Evolutionary conservation across 2,329 filamentous ascomycete genomes (phyloP), one percentile per base, ranked within the genome.

Genomic region (Fusarium napiforme): DNA sequence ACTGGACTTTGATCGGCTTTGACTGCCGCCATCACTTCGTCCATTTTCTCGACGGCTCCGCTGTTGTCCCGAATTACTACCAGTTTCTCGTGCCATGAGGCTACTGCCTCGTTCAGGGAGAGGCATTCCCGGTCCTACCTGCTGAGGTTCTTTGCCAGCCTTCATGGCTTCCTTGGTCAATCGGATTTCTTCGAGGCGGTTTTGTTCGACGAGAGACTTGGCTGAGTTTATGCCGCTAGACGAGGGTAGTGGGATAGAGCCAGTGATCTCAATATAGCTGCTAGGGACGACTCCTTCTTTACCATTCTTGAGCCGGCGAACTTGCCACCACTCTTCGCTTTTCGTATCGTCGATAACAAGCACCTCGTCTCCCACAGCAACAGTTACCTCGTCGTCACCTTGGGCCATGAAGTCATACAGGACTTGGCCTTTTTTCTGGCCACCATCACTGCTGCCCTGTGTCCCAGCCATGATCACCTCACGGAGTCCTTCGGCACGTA

Each of bases 301-400:
- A 76, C 94, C 94, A 80, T 95, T 98, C 84, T 95, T 97, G 72
- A 98, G 79, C 40, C 95, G 90, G 67, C 93, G 90, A 40, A 99
- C 94, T 86, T 96, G 95, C 96, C 96, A 98, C 96, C 96, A 99
- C 80, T 99, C 96, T 67, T 98, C 95, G 71, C 95, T 98, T 83
- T 95, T 96, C 39, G 87, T 90, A 79, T 98, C 95, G 79, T 99
- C 96, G 63, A 98, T 82, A 60, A 99, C 86, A 47, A 97, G 85
- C 45, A 99, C 96, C 79, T 99, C 96, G 79, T 99, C 96, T 45
- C 93, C 96, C 28, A 93, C 89, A 32, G 90, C 91, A 52, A 99
- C 96, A 0, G 94, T 97, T 53, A 99, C 96, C 83, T 99, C 96
- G 78, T 99, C 96, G 12, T 97, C 93, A 40, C 95, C 95, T 81